phyloP scores from a whole-genome alignment of 441 rosid species.

The Erodium chrysanthum region DNA sequence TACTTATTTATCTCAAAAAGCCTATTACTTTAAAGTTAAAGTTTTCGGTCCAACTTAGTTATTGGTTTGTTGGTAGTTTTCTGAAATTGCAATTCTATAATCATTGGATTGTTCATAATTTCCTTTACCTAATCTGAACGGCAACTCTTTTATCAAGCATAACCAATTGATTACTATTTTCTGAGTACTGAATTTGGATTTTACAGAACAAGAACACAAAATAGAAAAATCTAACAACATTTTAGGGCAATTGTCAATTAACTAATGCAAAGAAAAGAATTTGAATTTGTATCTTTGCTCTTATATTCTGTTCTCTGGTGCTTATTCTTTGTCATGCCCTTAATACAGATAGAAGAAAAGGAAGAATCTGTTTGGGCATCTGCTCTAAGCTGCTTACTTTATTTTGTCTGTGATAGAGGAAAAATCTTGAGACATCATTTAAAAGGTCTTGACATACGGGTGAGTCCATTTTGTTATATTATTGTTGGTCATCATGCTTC shows the following conservation, averaged over 20 bases:
- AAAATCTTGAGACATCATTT: conserved; percentile 66
- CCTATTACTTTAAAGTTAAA: background rate
- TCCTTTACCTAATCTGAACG: background rate
- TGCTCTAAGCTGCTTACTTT: conserved; percentile 91
- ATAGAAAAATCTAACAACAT: background rate
- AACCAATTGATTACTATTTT: background rate
- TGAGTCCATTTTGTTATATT: conserved; percentile 35
- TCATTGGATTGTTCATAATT: background rate
- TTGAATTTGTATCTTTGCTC: background rate
- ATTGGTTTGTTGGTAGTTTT: background rate
- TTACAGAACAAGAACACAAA: background rate
- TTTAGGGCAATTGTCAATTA: background rate
- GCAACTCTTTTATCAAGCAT: background rate
- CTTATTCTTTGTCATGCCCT: conserved; percentile 20
- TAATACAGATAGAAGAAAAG: conserved; percentile 59
- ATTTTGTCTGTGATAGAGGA: conserved; percentile 88
- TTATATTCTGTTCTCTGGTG: background rate
- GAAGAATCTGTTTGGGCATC: conserved; percentile 97
- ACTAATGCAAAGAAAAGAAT: background rate
- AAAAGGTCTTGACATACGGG: conserved; percentile 97
- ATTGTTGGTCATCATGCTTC: background rate
- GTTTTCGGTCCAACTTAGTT: background rate
- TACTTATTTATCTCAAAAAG: background rate
- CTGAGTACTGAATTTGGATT: background rate
- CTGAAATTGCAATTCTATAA: background rate